Conservation (phyloP, 1,284 basidiomycete species). For the Irpex lacteus region DNA sequence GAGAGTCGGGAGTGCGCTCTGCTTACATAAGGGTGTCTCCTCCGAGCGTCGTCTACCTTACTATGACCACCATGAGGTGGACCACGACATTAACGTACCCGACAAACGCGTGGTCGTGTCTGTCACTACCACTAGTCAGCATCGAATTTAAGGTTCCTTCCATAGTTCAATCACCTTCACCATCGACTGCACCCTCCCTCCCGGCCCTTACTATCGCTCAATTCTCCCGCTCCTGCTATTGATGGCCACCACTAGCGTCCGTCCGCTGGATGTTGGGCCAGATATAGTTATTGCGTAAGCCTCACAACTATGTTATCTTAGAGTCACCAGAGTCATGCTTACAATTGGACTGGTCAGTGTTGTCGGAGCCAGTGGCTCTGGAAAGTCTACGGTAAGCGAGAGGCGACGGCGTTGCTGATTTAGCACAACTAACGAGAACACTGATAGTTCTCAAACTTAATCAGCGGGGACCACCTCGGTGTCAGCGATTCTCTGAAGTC, state of each 20-base stretch:
- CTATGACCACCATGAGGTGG: neutral
- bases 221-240: neutral
- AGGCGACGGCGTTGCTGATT: neutral
- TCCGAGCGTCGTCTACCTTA: no score
- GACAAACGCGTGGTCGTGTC: no score
- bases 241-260: neutral
- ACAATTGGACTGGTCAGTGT: neutral
- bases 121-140: no score
- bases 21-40: no score
- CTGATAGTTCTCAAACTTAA: constrained; percentile 16
- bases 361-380: neutral
- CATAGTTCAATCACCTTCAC: neutral
- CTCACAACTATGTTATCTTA: neutral
- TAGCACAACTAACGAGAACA: neutral
- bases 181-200: neutral
- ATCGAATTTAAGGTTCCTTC: neutral
- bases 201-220: neutral
- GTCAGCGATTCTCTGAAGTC: constrained; percentile 14
- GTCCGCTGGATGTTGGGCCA: neutral
- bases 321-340: neutral
- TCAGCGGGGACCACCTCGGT: constrained; percentile 12
- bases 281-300: neutral
- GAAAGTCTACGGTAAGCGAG: neutral
- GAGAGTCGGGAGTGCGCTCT: no score
- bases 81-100: neutral